These are phyloP conservation scores for Colletotrichum sidae DNA, from an alignment of 2,329 filamentous ascomycete species.

Conservation along the genomic window DNA sequence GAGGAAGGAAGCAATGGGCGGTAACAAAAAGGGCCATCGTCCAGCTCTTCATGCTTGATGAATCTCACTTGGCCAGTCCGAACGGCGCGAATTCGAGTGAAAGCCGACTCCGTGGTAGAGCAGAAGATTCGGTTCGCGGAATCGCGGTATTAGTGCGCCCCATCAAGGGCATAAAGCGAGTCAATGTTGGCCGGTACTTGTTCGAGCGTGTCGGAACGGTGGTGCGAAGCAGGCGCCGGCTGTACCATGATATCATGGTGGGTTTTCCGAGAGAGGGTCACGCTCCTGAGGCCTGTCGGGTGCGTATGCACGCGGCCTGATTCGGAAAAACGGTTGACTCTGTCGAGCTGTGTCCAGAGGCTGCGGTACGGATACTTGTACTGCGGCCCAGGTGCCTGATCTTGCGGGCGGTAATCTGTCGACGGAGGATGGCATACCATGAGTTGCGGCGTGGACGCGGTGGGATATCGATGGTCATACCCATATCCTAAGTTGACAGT, in stretches of 20 bases:
- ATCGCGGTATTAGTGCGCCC: slow-evolving; percentile 18
- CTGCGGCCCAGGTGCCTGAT: slow-evolving; percentile 18
- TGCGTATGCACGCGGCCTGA: slow-evolving; percentile 34
- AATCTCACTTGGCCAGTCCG: slow-evolving; percentile 10
- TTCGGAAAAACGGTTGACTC: slow-evolving; percentile 30
- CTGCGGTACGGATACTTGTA: background rate
- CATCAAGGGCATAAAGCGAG: slow-evolving; percentile 26
- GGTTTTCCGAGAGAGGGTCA: slow-evolving; percentile 24
- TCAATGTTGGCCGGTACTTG: slow-evolving; percentile 34
- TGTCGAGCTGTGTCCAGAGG: slow-evolving; percentile 2
- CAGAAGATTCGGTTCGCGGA: slow-evolving; percentile 17
- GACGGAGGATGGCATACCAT: slow-evolving; percentile 18
- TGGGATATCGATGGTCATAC: no score
- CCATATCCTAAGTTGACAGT: no score
- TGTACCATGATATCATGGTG: slow-evolving; percentile 38
- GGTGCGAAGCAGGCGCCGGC: slow-evolving; percentile 13
- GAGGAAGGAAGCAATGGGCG: slow-evolving; percentile 22
- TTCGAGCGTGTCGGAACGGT: slow-evolving; percentile 14
- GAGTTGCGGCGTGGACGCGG: no score
- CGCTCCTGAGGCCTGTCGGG: slow-evolving; percentile 28
- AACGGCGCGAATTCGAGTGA: no score
- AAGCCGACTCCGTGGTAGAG: slow-evolving; percentile 7
- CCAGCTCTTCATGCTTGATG: slow-evolving; percentile 15
- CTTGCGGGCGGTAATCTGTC: slow-evolving; percentile 17
- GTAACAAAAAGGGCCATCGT: slow-evolving; percentile 19